A percentile compares a stretch with the other conserved stretches of the same genome.
Conservation (phyloP, 2,329 filamentous ascomycete genomes). For the Hypomyces perniciosus region DNA sequence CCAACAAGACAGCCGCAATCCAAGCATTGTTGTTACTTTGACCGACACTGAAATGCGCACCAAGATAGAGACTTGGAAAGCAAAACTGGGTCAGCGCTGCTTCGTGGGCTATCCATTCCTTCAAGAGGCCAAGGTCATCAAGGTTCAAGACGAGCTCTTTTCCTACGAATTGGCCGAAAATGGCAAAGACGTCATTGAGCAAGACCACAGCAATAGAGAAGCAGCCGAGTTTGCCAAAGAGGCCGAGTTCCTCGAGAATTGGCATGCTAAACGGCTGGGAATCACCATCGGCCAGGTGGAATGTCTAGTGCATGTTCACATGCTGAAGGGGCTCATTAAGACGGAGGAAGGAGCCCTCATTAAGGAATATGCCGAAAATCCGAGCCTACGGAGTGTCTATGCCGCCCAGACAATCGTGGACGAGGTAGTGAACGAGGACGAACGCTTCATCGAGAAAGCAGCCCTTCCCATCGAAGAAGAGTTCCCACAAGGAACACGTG, state of each 20-base stretch:
- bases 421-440: conserved; percentile 81
- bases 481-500: conserved; percentile 74
- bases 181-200: conserved; percentile 58
- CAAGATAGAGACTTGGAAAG: conserved; percentile 65
- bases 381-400: conserved; percentile 81
- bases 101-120: conserved; percentile 94
- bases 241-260: conserved; percentile 73
- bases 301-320: conserved; percentile 84
- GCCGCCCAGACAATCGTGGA: conserved; percentile 90
- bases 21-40: conserved; percentile 90
- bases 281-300: conserved; percentile 84
- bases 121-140: conserved; percentile 84
- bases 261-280: conserved; percentile 85
- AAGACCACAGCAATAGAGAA: conserved; percentile 67
- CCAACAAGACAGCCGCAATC: conserved; percentile 90
- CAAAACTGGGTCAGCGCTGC: conserved; percentile 76
- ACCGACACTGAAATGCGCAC: conserved; percentile 66
- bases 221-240: conserved; percentile 82
- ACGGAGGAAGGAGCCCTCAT: conserved; percentile 84
- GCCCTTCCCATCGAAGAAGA: conserved; percentile 89
- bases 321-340: conserved; percentile 85
- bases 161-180: conserved; percentile 69
- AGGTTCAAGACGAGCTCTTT: conserved; percentile 89
- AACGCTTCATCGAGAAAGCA: conserved; percentile 83
- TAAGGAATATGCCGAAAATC: conserved; percentile 86